Base-by-base conservation (phyloP, 2,329 filamentous ascomycete species). In the Mollisia scopiformis region DNA sequence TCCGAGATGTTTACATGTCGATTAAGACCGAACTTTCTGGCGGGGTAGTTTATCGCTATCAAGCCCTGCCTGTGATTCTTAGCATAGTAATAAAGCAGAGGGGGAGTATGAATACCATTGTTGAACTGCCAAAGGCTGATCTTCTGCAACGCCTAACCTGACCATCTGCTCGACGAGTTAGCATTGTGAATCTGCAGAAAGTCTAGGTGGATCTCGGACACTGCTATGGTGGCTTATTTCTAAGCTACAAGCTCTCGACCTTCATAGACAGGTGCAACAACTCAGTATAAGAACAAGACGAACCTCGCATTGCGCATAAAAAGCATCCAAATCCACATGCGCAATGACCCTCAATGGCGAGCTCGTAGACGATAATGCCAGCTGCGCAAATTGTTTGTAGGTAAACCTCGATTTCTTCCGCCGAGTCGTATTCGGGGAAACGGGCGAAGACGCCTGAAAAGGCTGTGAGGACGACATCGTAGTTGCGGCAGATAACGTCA, bases 221-320 rank as follows among this genome's bases (percentile, higher is more conserved):
- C n/a, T n/a, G n/a, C n/a, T n/a, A n/a, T n/a, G n/a, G n/a, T n/a
- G n/a, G n/a, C n/a, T n/a, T n/a, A n/a, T n/a, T n/a, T n/a, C n/a
- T n/a, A n/a, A n/a, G n/a, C n/a, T n/a, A n/a, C n/a, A n/a, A n/a
- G n/a, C n/a, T n/a, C n/a, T n/a, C n/a, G n/a, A n/a, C n/a, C n/a
- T n/a, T n/a, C n/a, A n/a, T n/a, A n/a, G n/a, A n/a, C n/a, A n/a
- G n/a, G n/a, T n/a, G n/a, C n/a, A n/a, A n/a, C n/a, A n/a, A n/a
- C n/a, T n/a, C n/a, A n/a, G n/a, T n/a, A n/a, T n/a, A n/a, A n/a
- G n/a, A n/a, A n/a, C n/a, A n/a, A n/a, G n/a, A n/a, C n/a, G n/a
- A n/a, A n/a, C n/a, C n/a, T 99, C 95, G 73, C 93, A 97, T 79
- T 99, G 95, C 3, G 91, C 90, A 75, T 99, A 99, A 77, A 99